A percentile compares a stretch with the other conserved stretches of the same genome.
Conservation (phyloP, 352 stramenopile species). For the Aphanomyces euteiches region DNA sequence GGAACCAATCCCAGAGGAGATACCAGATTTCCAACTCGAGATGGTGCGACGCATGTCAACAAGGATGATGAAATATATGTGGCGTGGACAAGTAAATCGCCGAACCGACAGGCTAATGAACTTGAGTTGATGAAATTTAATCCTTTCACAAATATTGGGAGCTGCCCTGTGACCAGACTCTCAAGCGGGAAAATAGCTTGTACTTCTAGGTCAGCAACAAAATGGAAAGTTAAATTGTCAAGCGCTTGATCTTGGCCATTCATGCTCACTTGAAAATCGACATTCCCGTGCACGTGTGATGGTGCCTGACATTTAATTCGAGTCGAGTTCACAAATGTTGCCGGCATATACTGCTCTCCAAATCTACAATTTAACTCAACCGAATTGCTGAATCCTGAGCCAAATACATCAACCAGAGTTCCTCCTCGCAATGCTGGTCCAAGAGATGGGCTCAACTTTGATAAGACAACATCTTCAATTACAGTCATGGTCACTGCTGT, state of each 20-base stretch:
- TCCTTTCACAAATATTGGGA: conserved; percentile 88
- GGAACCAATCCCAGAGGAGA: conserved; percentile 46
- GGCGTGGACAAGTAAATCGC: conserved; percentile 51
- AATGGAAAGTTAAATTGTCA: conserved; percentile 58
- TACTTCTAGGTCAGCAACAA: conserved; percentile 81
- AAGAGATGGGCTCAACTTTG: conserved; percentile 47
- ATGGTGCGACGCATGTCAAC: conserved; percentile 76
- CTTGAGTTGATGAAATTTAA: conserved; percentile 92
- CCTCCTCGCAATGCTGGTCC: conserved; percentile 51
- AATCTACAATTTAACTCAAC: conserved; percentile 59
- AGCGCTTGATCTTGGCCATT: conserved; percentile 72
- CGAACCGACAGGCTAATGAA: conserved; percentile 86
- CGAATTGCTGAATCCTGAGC: conserved; percentile 56
- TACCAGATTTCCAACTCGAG: conserved; percentile 49
- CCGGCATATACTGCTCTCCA: conserved; percentile 37
- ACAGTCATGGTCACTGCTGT: conserved; percentile 50
- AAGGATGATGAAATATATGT: conserved; percentile 76
- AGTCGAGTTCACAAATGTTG: conserved; percentile 44
- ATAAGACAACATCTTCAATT: conserved; percentile 43
- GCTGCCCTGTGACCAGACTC: conserved; percentile 72
- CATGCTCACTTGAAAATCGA: conserved; percentile 72
- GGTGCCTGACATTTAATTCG: conserved; percentile 65
- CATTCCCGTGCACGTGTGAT: conserved; percentile 47
- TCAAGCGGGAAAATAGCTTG: conserved; percentile 60
- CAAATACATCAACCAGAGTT: conserved; percentile 62